These are phyloP conservation scores for Phalaenopsis aphrodite DNA, from an alignment of 106 monocot genomes.

Conservation along the genomic window DNA sequence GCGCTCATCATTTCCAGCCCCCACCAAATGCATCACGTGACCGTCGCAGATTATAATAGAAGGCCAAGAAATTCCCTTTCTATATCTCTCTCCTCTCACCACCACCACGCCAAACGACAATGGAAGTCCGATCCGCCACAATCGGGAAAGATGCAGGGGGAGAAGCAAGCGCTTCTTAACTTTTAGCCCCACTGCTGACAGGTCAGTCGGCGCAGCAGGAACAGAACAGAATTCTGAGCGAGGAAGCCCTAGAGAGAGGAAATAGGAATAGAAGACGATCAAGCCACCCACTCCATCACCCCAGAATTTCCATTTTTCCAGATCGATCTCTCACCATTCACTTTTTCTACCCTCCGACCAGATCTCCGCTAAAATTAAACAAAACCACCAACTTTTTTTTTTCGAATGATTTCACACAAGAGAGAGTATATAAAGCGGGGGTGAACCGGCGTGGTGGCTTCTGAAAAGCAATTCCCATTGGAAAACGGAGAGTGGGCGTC, in stretches of 20 bases:
- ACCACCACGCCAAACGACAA: background rate
- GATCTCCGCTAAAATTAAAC: too few relatives aligned
- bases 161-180: background rate
- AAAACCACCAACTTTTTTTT: background rate
- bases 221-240: background rate
- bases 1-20: background rate
- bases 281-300: too few relatives aligned
- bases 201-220: background rate
- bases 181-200: background rate
- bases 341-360: too few relatives aligned
- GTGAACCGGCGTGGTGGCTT: conserved; percentile 34
- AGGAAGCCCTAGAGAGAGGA: background rate
- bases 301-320: too few relatives aligned
- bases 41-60: background rate
- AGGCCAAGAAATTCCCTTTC: background rate
- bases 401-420: background rate
- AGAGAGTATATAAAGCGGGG: background rate
- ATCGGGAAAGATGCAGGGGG: background rate
- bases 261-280: too few relatives aligned
- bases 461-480: conserved; percentile 41
- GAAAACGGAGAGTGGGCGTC: conserved; percentile 59
- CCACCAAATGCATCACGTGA: background rate
- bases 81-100: background rate
- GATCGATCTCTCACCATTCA: too few relatives aligned
- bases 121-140: background rate